phyloP scores from a whole-genome alignment of 352 stramenopile genomes.

The Phytophthora foliorum region DNA sequence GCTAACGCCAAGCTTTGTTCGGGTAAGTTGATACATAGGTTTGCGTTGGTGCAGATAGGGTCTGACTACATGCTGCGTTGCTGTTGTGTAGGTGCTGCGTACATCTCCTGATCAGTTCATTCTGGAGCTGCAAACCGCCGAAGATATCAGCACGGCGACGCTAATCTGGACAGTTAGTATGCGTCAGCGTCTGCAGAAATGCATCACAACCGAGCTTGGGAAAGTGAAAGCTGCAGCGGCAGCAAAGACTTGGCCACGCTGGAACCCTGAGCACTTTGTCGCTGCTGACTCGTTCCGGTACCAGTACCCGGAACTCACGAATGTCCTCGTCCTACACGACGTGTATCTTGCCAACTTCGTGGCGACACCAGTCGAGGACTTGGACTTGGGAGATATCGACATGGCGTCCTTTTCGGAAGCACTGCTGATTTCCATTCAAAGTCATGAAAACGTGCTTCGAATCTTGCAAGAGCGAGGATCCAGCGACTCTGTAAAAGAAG shows the following conservation, averaged over 20 bases:
- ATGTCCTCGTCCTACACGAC: slow-evolving; percentile 83
- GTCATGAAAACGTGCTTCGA: slow-evolving; percentile 82
- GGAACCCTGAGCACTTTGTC: slow-evolving; percentile 88
- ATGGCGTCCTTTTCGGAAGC: slow-evolving; percentile 83
- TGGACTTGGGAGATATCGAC: slow-evolving; percentile 77
- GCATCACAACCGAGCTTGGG: slow-evolving; percentile 57
- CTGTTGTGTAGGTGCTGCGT: slow-evolving; percentile 56
- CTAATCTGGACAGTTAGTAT: slow-evolving; percentile 85
- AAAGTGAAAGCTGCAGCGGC: slow-evolving; percentile 75
- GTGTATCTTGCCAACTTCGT: slow-evolving; percentile 90
- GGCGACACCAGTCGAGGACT: slow-evolving; percentile 43
- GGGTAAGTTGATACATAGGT: slow-evolving; percentile 43
- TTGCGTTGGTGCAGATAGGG: slow-evolving; percentile 1
- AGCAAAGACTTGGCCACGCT: slow-evolving; percentile 72
- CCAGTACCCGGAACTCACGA: slow-evolving; percentile 77
- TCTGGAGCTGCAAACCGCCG: slow-evolving; percentile 57
- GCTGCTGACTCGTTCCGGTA: slow-evolving; percentile 89
- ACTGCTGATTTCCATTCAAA: slow-evolving; percentile 86
- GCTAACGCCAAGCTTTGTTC: slow-evolving; percentile 81
- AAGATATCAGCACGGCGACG: slow-evolving; percentile 73
- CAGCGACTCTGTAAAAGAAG: slow-evolving; percentile 67
- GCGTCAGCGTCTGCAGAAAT: slow-evolving; percentile 64
- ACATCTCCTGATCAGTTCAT: slow-evolving; percentile 74
- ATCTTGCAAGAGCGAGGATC: slow-evolving; percentile 78
- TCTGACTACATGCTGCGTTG: slow-evolving; percentile 4